Evolutionary conservation across 352 stramenopile species (phyloP).

Genomic region (Blastocystis sp.): DNA sequence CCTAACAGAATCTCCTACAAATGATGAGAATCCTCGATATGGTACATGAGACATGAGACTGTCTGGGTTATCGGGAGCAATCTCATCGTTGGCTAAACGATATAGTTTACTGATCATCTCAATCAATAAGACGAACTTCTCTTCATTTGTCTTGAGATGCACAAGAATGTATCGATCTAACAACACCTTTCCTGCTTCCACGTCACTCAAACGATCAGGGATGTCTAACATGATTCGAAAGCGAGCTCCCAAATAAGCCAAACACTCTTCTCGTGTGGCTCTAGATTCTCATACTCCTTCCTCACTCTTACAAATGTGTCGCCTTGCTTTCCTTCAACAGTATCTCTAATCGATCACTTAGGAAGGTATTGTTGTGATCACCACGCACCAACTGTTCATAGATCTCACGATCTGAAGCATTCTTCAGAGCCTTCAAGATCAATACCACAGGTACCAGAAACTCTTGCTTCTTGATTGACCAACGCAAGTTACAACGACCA

Average conservation of each 20-base stretch:
- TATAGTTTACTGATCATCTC: constrained; percentile 97
- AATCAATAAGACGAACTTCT: constrained; percentile 86
- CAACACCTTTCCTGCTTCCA: constrained; percentile 73
- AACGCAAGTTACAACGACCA: constrained; percentile 87
- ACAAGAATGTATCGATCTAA: constrained; percentile 89
- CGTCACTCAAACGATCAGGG: constrained; percentile 77
- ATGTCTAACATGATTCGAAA: constrained; percentile 84
- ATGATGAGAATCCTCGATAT: no score
- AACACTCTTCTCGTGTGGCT: constrained; percentile 72
- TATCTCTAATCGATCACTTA: constrained; percentile 87
- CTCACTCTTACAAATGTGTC: constrained; percentile 71
- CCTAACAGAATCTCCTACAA: constrained; percentile 56
- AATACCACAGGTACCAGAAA: constrained; percentile 93
- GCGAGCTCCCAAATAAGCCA: constrained; percentile 88
- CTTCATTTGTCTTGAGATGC: constrained; percentile 81
- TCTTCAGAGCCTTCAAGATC: constrained; percentile 85
- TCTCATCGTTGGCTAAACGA: constrained; percentile 83
- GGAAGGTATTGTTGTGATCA: constrained; percentile 90
- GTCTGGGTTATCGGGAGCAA: constrained; percentile 92
- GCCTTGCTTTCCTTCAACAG: constrained; percentile 84
- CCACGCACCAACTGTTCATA: constrained; percentile 88
- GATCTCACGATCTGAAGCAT: constrained; percentile 84
- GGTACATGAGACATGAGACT: constrained; percentile 95
- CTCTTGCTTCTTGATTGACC: constrained; percentile 92
- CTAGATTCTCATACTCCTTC: constrained; percentile 27